A percentile compares a stretch with the other conserved stretches of the same genome.
Conservation (phyloP, 305 asterid genomes). For the Striga hermonthica region DNA sequence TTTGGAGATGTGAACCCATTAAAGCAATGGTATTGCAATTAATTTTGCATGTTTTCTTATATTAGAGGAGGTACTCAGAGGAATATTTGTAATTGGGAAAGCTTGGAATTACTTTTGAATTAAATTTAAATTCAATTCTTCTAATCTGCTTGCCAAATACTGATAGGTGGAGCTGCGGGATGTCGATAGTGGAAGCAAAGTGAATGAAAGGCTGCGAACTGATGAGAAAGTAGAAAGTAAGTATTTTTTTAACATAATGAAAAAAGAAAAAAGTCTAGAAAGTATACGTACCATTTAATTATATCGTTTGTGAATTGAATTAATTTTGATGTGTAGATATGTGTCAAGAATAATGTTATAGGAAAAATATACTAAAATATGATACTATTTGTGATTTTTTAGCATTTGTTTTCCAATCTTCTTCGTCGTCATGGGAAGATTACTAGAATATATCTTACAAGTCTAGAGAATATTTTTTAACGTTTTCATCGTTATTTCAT, state of each 20-base stretch:
- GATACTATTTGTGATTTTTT: too few species aligned
- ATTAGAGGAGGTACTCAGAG: conserved; percentile 19
- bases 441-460: too few species aligned
- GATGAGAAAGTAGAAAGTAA: conserved; percentile 87
- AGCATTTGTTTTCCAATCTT: too few species aligned
- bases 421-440: too few species aligned
- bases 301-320: too few species aligned
- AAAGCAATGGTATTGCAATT: background rate
- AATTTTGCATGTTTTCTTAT: conserved; percentile 12
- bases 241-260: conserved; percentile 31
- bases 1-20: conserved; percentile 11
- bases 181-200: conserved; percentile 80
- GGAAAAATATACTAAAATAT: too few species aligned
- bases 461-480: too few species aligned
- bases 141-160: conserved; percentile 27
- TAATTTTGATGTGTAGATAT: too few species aligned
- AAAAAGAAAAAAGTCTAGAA: conserved; percentile 10
- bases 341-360: too few species aligned
- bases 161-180: conserved; percentile 96
- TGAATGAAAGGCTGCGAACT: conserved; percentile 83
- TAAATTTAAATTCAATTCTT: conserved; percentile 15
- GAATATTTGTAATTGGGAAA: conserved; percentile 17
- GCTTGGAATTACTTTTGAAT: conserved; percentile 12
- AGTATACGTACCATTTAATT: too few species aligned
- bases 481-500: too few species aligned